These are phyloP conservation scores for Fusarium abutilonis DNA, from an alignment of 2,329 filamentous ascomycete genomes.

Conservation along the genomic window DNA sequence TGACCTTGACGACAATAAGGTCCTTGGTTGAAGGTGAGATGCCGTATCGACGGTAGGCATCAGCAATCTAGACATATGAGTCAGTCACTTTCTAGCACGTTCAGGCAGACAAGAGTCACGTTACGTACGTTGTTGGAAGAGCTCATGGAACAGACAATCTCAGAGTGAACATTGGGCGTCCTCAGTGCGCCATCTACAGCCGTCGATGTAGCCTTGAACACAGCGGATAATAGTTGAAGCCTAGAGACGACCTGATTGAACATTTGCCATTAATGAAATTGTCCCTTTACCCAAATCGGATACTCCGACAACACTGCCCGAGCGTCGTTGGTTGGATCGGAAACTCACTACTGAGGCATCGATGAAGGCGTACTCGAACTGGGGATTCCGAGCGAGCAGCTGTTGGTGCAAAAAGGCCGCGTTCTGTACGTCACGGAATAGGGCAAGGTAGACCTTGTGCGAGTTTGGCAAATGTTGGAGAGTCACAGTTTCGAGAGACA, in stretches of 20 bases:
- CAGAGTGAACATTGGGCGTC: constrained; percentile 88
- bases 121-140: constrained; percentile 87
- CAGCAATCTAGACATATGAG: constrained; percentile 73
- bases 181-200: constrained; percentile 70
- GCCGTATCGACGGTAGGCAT: constrained; percentile 90
- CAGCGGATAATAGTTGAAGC: constrained; percentile 76
- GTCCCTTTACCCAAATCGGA: constrained; percentile 21
- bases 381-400: constrained; percentile 82
- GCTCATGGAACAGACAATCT: constrained; percentile 83
- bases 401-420: constrained; percentile 81
- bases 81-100: constrained; percentile 11
- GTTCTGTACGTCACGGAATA: constrained; percentile 83
- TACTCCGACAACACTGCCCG: constrained; percentile 7
- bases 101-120: not conserved
- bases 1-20: constrained; percentile 84
- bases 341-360: constrained; percentile 79
- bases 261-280: constrained; percentile 12
- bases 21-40: constrained; percentile 75
- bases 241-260: constrained; percentile 71
- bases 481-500: constrained; percentile 71
- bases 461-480: constrained; percentile 79
- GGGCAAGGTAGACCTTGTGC: constrained; percentile 74
- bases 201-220: constrained; percentile 79
- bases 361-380: constrained; percentile 93
- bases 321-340: constrained; percentile 1